Base-by-base conservation (phyloP, 306 rosid species). In the Canavalia ensiformis region DNA sequence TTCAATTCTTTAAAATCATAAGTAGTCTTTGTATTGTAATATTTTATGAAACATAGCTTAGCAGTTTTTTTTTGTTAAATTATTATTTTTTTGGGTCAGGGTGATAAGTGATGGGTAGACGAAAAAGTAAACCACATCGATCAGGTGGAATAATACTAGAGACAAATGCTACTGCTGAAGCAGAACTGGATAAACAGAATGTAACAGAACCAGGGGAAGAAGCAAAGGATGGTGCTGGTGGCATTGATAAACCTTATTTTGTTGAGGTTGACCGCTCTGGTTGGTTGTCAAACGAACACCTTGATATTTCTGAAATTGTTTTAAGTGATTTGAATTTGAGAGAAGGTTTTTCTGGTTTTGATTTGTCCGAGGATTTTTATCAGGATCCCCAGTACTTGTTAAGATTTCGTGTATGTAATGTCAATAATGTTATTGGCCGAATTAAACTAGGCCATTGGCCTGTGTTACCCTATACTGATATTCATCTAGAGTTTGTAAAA, bases 371-470 rank as follows among this genome's bases (percentile, higher is more conserved):
- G 81, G 89, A 83, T n/a, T 80, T 91, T 84, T 74, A 42, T 57
- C 76, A 59, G 82, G 90, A 72, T 81, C 75, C 52, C 9, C 89
- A 84, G 63, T 90, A 89, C 79, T 82, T 72, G 7, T 86, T 95
- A 74, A 88, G 98, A 87, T 89, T 95, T 80, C 88, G 75, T 42
- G 68, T 93, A 63, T 90, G 84, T 80, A 90, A 91, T 81, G 89
- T 84, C 1, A 84, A 57, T 83, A 76, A 83, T 72, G 79, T 79
- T 45, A 75, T 90, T 68, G 83, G 84, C 77, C 90, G 94, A 63
- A 89, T 95, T 8, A 95, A 90, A 86, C 74, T 89, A 72, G 97
- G 99, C 34, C 94, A 93, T 76, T 95, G 97, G 97, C 99, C 98
- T 18, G 85, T 91, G 72, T 81, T 93, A 63, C 85, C 98, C 39